Evolutionary conservation across 2,329 filamentous ascomycete genomes (phyloP).

Genomic region (Aspergillus luchuensis): DNA sequence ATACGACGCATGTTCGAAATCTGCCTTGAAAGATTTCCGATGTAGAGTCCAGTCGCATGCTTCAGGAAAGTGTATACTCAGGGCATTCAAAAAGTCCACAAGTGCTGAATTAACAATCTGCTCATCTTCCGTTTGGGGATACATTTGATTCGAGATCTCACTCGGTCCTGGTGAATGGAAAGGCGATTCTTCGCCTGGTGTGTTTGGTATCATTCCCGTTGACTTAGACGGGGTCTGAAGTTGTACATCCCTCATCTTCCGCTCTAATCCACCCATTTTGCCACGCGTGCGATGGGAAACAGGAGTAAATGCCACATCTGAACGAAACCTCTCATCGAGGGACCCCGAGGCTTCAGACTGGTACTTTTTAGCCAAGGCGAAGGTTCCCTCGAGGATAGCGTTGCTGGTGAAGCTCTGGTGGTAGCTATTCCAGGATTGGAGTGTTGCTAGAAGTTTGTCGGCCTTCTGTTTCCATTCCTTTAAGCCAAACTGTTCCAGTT

Average conservation of each 20-base stretch:
- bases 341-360: background rate
- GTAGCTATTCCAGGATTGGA: background rate
- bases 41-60: background rate
- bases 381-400: background rate
- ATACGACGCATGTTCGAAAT: background rate
- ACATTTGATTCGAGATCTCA: background rate
- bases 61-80: background rate
- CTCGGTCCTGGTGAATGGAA: background rate
- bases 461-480: background rate
- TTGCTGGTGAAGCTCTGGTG: background rate
- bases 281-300: background rate
- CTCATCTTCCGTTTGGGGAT: conserved; percentile 1
- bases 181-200: background rate
- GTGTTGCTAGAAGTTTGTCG: background rate
- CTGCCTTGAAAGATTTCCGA: background rate
- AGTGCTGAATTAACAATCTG: conserved; percentile 5
- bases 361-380: conserved; percentile 1
- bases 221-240: background rate
- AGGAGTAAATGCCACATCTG: background rate
- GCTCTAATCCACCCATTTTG: background rate
- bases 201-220: background rate
- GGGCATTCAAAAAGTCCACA: conserved; percentile 1
- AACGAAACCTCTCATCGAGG: background rate
- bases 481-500: background rate
- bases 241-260: background rate